phyloP scores from a whole-genome alignment of 2,329 filamentous ascomycete species.

The Aspergillus novoparasiticus region DNA sequence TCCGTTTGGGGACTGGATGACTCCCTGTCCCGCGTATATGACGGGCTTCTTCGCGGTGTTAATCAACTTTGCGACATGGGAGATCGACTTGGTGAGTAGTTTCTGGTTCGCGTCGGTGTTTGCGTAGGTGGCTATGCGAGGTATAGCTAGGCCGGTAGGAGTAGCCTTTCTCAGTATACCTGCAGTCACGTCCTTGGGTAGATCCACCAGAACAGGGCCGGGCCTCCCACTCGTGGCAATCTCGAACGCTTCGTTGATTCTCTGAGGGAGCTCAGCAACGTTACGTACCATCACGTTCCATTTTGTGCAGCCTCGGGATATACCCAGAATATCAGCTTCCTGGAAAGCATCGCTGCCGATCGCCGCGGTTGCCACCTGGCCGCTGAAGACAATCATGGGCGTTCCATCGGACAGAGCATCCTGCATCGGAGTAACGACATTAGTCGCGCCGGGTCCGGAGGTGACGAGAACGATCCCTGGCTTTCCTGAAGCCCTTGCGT shows the following conservation, averaged over 20 bases:
- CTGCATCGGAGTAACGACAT: slow-evolving; percentile 90
- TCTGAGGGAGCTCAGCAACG: slow-evolving; percentile 80
- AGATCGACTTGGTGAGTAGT: slow-evolving; percentile 51
- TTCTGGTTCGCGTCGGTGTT: slow-evolving; percentile 34
- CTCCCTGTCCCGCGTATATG: slow-evolving; percentile 87
- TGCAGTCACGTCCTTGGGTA: slow-evolving; percentile 77
- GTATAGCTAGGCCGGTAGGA: not conserved
- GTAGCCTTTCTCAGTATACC: not conserved
- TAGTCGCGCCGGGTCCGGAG: slow-evolving; percentile 90
- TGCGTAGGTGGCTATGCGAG: not conserved
- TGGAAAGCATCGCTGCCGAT: slow-evolving; percentile 95
- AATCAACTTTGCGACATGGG: slow-evolving; percentile 74
- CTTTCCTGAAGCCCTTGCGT: slow-evolving; percentile 85
- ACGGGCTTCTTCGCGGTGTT: slow-evolving; percentile 87
- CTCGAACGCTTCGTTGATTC: slow-evolving; percentile 94
- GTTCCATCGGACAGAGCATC: slow-evolving; percentile 91
- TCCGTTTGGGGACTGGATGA: slow-evolving; percentile 74
- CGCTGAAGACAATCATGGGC: slow-evolving; percentile 88
- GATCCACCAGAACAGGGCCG: slow-evolving; percentile 87
- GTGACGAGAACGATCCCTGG: slow-evolving; percentile 93
- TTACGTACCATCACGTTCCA: slow-evolving; percentile 98
- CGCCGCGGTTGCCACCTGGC: slow-evolving; percentile 83
- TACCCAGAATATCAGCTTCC: slow-evolving; percentile 87
- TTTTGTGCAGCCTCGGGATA: slow-evolving; percentile 89
- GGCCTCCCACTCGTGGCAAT: slow-evolving; percentile 89